Base-by-base conservation (phyloP, 192 early-diverging fungal species). In the Chytriomyces sp. region DNA sequence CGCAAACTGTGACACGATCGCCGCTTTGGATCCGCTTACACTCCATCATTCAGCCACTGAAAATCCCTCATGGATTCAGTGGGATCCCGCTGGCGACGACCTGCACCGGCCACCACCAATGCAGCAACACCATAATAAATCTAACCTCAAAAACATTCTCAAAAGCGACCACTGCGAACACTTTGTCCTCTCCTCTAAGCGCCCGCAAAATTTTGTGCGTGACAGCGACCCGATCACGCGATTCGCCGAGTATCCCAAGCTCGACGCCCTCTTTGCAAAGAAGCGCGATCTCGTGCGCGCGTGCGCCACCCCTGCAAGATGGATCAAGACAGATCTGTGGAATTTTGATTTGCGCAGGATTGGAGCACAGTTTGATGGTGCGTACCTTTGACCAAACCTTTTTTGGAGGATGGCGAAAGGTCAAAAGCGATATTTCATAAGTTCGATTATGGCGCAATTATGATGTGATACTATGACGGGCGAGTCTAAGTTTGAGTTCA, bases 201-300 rank as follows among this genome's bases (percentile, higher is more conserved):
- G 86, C 10, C 88, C 88, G 10, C 85, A 88, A 64, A 90, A 90
- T 78, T 89, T 79, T 62, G 85, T 90, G 38, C 72, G 82, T 8
- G 86, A 85, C 40, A 71, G 76, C 37, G 52, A 75, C 39, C 63
- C 81, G 2, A 52, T 38, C 41, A 73, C 81, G 28, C 86, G 87
- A 0, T 90, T 89, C 67, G 68, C 67, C 25, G 87, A 89, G 63
- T 88, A 88, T 71, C 88, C 88, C 2, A 88, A 89, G 56, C 74
- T 90, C 1, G 68, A 80, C 36, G 73, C 79, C 37, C 75, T 89
- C 4, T 73, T 79, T 2, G 59, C 54, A 28, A 75, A 81, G 52
- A 89, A 89, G 55, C 68, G 81, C 38, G 75, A 63, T 12, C 31
- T 80, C 12, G 78, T 84, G 2, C 58, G 39, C 3, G 69, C 60